These are phyloP conservation scores for Articulospora tetracladia DNA, from an alignment of 495 filamentous ascomycete genomes.

Conservation along the genomic window DNA sequence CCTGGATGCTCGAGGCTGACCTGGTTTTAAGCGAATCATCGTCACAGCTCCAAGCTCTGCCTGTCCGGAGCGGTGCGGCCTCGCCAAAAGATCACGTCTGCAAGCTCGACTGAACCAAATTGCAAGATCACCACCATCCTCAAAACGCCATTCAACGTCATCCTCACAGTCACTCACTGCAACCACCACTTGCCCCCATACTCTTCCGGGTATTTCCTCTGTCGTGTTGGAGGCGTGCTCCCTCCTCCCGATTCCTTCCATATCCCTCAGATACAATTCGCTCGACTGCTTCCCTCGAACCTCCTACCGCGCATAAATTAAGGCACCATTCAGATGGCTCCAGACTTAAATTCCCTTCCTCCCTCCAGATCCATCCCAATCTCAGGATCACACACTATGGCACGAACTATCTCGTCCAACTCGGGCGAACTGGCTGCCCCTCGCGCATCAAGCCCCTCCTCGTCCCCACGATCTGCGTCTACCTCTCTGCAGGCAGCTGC, in stretches of 20 bases:
- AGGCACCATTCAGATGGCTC: constrained; percentile 42
- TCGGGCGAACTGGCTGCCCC: constrained; percentile 28
- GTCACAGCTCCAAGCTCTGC: too few relatives aligned
- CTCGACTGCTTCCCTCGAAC: too few relatives aligned
- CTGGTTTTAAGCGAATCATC: neutral
- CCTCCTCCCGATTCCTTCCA: constrained; percentile 10
- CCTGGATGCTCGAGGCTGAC: neutral
- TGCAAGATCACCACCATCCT: neutral
- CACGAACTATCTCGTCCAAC: constrained; percentile 29
- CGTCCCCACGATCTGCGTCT: constrained; percentile 56
- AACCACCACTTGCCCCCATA: neutral
- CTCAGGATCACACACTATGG: constrained; percentile 40
- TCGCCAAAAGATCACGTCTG: neutral
- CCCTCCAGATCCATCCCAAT: constrained; percentile 42
- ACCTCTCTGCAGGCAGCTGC: constrained; percentile 64
- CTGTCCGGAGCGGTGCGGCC: neutral
- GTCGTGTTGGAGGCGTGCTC: neutral
- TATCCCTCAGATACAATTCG: too few relatives aligned
- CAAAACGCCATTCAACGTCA: neutral
- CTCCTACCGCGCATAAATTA: constrained; percentile 12
- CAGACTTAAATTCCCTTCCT: constrained; percentile 75
- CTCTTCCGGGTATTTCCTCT: neutral
- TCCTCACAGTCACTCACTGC: neutral
- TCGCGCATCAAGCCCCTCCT: constrained; percentile 42
- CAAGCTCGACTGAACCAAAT: too few relatives aligned